Percentiles rank a stretch among this genome's conserved stretches.
phyloP scores from a whole-genome alignment of 139 green algal genomes.

The Spirogloea muscicola region DNA sequence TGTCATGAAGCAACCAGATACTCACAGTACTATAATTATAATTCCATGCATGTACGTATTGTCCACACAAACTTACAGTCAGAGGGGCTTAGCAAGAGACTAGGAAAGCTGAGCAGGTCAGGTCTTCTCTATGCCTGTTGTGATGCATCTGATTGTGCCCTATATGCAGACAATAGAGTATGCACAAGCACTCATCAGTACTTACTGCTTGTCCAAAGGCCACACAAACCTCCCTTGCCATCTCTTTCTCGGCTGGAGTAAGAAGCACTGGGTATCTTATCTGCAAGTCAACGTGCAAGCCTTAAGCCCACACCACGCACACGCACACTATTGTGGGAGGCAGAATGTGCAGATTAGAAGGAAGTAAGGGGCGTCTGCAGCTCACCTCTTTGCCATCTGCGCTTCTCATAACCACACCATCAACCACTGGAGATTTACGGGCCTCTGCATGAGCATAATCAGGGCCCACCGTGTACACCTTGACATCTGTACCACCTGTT shows the following conservation, averaged over 20 bases:
- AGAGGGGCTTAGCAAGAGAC: too few relatives aligned
- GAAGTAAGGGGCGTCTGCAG: not conserved
- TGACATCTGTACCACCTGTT: slow-evolving; percentile 96
- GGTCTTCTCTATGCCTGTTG: too few relatives aligned
- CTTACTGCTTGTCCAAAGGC: slow-evolving; percentile 82
- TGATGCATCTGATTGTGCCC: too few relatives aligned
- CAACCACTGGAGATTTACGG: slow-evolving; percentile 92
- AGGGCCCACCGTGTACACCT: slow-evolving; percentile 87
- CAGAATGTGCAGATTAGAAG: not conserved
- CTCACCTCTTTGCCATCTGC: slow-evolving; percentile 82
- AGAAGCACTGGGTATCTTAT: slow-evolving; percentile 86
- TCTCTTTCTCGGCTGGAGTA: slow-evolving; percentile 81
- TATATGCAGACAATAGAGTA: too few relatives aligned
- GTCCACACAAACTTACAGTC: too few relatives aligned
- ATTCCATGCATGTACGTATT: too few relatives aligned
- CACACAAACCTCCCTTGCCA: slow-evolving; percentile 84
- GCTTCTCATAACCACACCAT: slow-evolving; percentile 81
- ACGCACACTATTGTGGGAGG: not conserved
- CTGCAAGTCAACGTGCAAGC: not conserved
- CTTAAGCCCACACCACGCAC: too few relatives aligned
- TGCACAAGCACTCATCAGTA: too few relatives aligned
- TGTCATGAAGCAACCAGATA: slow-evolving; percentile 3
- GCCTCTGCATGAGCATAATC: slow-evolving; percentile 98
- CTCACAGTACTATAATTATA: too few relatives aligned
- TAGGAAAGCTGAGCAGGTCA: too few relatives aligned